Evolutionary conservation across 805 yeast genomes (phyloP).

Genomic region (Cephaloascus fragrans): DNA sequence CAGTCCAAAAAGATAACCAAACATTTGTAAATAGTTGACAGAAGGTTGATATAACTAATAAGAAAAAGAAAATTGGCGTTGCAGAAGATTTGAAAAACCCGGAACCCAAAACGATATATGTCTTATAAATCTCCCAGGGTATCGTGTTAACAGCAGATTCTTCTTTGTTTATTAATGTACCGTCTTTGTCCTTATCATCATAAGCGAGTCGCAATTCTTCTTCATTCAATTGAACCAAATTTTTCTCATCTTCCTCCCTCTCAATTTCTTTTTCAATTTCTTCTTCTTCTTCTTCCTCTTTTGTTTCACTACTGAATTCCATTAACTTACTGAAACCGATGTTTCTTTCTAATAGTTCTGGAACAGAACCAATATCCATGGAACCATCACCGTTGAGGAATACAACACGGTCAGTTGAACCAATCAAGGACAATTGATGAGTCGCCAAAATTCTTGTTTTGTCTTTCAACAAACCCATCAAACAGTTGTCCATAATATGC

Average conservation of each 20-base stretch:
- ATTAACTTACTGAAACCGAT: constrained; percentile 40
- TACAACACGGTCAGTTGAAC: constrained; percentile 23
- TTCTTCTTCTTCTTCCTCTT: constrained; percentile 17
- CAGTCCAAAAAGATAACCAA: constrained; percentile 72
- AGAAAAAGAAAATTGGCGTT: constrained; percentile 20
- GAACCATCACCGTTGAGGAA: constrained; percentile 31
- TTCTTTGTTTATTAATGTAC: constrained; percentile 24
- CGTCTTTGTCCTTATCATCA: constrained; percentile 7
- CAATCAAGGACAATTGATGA: constrained; percentile 28
- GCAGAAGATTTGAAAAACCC: constrained; percentile 25
- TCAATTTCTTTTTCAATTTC: constrained; percentile 18
- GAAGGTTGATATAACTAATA: constrained; percentile 25
- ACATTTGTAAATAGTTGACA: constrained; percentile 32
- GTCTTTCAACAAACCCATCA: constrained; percentile 18
- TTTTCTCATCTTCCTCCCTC: constrained; percentile 5
- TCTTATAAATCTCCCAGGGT: constrained; percentile 26
- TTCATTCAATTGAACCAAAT: constrained; percentile 3
- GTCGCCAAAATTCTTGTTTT: constrained; percentile 29
- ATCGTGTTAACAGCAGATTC: constrained; percentile 27
- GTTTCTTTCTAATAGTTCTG: constrained; percentile 24
- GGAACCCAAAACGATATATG: constrained; percentile 24
- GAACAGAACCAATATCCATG: constrained; percentile 24
- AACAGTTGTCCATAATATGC: constrained; percentile 25
- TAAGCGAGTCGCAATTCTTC: constrained; percentile 9
- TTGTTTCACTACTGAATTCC: constrained; percentile 25